Evolutionary conservation across 1,284 basidiomycete species (phyloP).

Genomic region (Puccinia novopanici): DNA sequence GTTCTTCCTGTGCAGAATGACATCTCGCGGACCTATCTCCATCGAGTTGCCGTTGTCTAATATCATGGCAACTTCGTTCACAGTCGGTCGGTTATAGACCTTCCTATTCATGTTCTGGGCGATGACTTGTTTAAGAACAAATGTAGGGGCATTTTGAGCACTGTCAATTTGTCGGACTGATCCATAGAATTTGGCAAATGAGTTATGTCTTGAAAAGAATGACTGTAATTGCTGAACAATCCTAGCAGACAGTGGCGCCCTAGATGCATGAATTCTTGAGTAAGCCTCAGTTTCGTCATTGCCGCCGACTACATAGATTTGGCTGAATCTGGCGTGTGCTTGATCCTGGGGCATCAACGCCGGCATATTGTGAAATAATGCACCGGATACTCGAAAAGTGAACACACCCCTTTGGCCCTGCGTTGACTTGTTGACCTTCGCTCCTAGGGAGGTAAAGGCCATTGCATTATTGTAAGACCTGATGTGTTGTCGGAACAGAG

Average conservation of each 20-base stretch:
- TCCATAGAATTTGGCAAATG: not conserved
- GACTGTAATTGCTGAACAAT: not conserved
- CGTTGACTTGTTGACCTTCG: not conserved
- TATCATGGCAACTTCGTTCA: not conserved
- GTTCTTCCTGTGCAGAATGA: not conserved
- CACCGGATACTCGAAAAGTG: slow-evolving; percentile 1
- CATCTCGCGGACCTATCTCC: not conserved
- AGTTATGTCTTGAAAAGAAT: not conserved
- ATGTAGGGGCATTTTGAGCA: not conserved
- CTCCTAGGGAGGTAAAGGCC: not conserved
- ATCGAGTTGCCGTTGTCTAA: not conserved
- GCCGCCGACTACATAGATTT: slow-evolving; percentile 26
- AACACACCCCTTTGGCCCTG: not conserved
- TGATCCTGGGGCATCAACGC: not conserved
- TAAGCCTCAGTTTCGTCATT: not conserved
- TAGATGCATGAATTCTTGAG: too few species aligned
- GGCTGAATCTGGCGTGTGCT: not conserved
- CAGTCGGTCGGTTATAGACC: not conserved
- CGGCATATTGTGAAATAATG: not conserved
- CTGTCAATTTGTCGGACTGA: not conserved
- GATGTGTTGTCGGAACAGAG: not conserved
- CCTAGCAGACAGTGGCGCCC: not conserved
- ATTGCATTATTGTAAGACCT: not conserved
- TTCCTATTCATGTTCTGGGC: not conserved
- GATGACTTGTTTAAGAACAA: not conserved